Conservation (phyloP, 2,329 filamentous ascomycete genomes). For the Talaromyces pinophilus region DNA sequence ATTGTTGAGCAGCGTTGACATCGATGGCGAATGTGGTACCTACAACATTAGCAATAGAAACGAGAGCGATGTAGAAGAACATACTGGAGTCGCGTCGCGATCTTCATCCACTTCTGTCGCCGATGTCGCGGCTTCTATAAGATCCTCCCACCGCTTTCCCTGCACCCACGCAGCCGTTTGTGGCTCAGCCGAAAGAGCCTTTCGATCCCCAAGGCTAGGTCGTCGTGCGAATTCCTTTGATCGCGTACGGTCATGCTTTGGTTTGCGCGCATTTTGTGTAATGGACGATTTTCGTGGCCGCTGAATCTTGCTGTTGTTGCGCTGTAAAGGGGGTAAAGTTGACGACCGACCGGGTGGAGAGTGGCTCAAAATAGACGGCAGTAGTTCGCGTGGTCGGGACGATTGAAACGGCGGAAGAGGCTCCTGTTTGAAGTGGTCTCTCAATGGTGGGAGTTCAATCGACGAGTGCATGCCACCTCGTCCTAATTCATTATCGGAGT, state of each 20-base stretch:
- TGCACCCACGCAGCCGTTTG: slow-evolving; percentile 68
- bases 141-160: slow-evolving; percentile 92
- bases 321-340: slow-evolving; percentile 80
- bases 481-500: slow-evolving; percentile 68
- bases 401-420: slow-evolving; percentile 65
- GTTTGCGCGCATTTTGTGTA: slow-evolving; percentile 72
- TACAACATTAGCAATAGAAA: slow-evolving; percentile 26
- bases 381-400: slow-evolving; percentile 67
- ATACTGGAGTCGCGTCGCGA: slow-evolving; percentile 79
- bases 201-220: slow-evolving; percentile 72
- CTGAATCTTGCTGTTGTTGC: slow-evolving; percentile 61
- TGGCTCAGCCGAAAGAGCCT: slow-evolving; percentile 84
- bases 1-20: slow-evolving; percentile 41
- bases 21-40: slow-evolving; percentile 44
- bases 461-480: slow-evolving; percentile 64
- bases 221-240: slow-evolving; percentile 75
- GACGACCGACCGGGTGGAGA: slow-evolving; percentile 86
- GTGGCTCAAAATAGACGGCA: slow-evolving; percentile 75
- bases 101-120: slow-evolving; percentile 89
- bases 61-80: slow-evolving; percentile 40
- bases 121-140: slow-evolving; percentile 91
- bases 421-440: slow-evolving; percentile 70
- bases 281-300: slow-evolving; percentile 84
- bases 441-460: slow-evolving; percentile 72
- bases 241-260: slow-evolving; percentile 77